These are phyloP conservation scores for Rheum nobile DNA, from an alignment of 148 eudicot genomes.

Conservation along the genomic window DNA sequence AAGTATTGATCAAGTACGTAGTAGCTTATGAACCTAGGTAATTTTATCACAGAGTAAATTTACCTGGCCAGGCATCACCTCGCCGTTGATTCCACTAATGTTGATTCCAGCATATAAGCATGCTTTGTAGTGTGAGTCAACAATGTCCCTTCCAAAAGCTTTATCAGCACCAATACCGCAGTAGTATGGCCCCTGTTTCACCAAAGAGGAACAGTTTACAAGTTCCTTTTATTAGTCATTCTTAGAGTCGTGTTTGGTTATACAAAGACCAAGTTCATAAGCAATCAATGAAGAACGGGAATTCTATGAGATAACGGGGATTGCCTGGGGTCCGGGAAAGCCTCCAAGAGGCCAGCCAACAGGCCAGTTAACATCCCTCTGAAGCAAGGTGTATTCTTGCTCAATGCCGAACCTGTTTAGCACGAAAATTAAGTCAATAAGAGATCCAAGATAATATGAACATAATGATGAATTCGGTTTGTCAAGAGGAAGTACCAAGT, in stretches of 20 bases:
- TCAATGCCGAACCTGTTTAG: conserved; percentile 44
- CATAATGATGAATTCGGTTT: neutral
- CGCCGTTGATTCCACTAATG: conserved; percentile 57
- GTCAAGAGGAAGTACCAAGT: conserved; percentile 27
- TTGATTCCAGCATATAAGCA: conserved; percentile 55
- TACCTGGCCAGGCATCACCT: conserved; percentile 75
- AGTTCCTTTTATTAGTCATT: too few species aligned
- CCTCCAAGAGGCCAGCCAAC: conserved; percentile 59
- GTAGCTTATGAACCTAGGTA: neutral
- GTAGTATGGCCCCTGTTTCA: conserved; percentile 7
- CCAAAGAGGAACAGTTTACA: neutral
- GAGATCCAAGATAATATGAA: neutral
- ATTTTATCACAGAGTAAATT: neutral
- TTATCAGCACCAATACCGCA: conserved; percentile 9
- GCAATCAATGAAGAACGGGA: neutral
- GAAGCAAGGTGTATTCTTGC: conserved; percentile 52
- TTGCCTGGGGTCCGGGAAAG: conserved; percentile 44
- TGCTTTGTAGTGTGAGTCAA: conserved; percentile 57
- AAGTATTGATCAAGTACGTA: neutral
- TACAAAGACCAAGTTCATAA: neutral
- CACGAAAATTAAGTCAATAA: neutral
- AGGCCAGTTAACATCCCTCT: conserved; percentile 46
- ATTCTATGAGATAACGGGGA: neutral
- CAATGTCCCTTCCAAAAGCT: conserved; percentile 30
- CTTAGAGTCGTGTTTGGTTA: neutral